Base-by-base conservation (phyloP, 306 rosid species). In the Hylodesmum podocarpum region DNA sequence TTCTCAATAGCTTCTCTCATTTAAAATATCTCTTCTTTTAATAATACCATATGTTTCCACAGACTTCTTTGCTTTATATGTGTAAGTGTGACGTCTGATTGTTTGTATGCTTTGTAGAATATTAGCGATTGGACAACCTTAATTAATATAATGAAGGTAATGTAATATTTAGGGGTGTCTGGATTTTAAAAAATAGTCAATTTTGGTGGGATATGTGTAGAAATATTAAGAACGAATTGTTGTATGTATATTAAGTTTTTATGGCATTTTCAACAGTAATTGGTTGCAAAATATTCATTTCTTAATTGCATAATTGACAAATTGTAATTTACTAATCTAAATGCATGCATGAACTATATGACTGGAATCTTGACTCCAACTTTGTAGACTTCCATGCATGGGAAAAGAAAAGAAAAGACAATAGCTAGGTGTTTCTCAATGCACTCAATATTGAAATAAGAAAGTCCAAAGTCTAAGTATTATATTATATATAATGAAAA, bases 351-450 rank as follows among this genome's bases (percentile, higher is more conserved):
- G 77, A 54, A 53, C 18, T 82, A 72, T 51, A 67, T 72, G 75
- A 83, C 66, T 78, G 8, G 81, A 83, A 83, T 75, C 73, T 80
- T 78, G 82, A 83, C 87, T 70, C 41, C 13, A 19, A 8, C 73
- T 41, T 16, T 46, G 37, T 64, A 78, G 49, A 41, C 77, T 77
- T 47, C 81, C 66, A 66, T 41, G 49, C 31, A n/a, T 33, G 65
- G 71, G 76, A 40, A 68, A 43, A 75, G 49, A 43, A 77, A 82
- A 43, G 40, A 36, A 70, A 75, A 66, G 34, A 76, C 63, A 57
- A 54, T 27, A 55, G n/a, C n/a, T n/a, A n/a, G 33, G 28, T 34
- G 40, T 62, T 39, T 77, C 68, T 43, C 47, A 31, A 61, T 68
- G 74, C 11, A 47, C 55, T 36, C 50, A 66, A 72, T 77, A 37